Evolutionary conservation across 495 filamentous ascomycete species (phyloP).

Genomic region (Sphaerosporella brunnea): DNA sequence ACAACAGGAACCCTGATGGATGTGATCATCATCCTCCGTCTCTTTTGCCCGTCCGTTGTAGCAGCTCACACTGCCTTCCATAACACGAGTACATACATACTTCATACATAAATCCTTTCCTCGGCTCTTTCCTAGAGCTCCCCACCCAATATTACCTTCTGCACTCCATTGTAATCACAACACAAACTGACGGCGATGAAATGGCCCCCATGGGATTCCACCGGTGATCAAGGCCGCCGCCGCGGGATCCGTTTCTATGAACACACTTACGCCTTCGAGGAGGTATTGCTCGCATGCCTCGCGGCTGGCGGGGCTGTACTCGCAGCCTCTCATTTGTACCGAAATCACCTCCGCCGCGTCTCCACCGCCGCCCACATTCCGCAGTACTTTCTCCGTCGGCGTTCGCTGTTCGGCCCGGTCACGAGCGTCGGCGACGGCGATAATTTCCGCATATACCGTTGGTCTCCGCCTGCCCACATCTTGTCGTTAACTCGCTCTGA

Average conservation of each 20-base stretch:
- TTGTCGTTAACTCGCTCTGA: background rate
- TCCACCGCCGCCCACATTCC: slow-evolving; percentile 54
- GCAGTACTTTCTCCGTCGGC: slow-evolving; percentile 45
- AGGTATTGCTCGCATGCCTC: slow-evolving; percentile 47
- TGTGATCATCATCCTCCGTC: no score
- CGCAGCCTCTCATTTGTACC: slow-evolving; percentile 42
- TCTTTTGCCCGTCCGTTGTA: no score
- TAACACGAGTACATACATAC: no score
- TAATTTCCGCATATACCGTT: slow-evolving; percentile 68
- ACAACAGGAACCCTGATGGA: no score
- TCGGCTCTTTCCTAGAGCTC: no score
- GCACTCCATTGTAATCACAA: no score
- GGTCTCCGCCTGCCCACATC: background rate
- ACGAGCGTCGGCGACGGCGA: slow-evolving; percentile 94
- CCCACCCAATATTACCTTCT: no score
- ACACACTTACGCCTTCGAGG: slow-evolving; percentile 24
- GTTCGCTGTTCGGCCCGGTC: slow-evolving; percentile 64
- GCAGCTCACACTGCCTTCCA: no score
- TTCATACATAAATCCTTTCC: no score
- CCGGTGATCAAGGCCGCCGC: slow-evolving; percentile 1
- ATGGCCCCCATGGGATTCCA: slow-evolving; percentile 31
- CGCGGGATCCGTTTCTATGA: background rate
- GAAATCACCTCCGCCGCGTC: slow-evolving; percentile 63
- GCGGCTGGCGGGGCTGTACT: slow-evolving; percentile 53
- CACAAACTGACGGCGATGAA: slow-evolving; percentile 35